These are phyloP conservation scores for Colletotrichum sp. DNA, from an alignment of 2,329 filamentous ascomycete genomes.

Conservation along the genomic window DNA sequence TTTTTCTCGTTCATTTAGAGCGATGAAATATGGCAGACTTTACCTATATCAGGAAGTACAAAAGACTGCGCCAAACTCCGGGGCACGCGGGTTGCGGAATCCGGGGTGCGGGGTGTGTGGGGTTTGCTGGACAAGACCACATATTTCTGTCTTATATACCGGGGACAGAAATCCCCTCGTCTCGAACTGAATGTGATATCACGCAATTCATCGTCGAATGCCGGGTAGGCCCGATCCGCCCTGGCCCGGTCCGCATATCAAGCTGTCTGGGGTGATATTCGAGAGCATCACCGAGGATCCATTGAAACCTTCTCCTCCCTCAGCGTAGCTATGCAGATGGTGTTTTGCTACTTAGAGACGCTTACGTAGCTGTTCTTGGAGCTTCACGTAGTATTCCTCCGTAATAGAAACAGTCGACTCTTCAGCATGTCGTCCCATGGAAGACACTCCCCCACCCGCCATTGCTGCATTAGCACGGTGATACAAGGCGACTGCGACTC, in stretches of 20 bases:
- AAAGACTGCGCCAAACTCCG: background rate
- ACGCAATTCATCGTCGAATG: background rate
- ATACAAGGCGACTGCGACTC: background rate
- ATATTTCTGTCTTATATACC: background rate
- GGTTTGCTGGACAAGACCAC: background rate
- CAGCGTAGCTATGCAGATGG: background rate
- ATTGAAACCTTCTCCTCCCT: background rate
- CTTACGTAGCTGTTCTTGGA: background rate
- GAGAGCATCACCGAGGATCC: background rate
- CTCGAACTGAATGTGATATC: background rate
- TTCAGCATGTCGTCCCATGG: background rate
- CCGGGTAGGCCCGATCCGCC: background rate
- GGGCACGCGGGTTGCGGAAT: background rate
- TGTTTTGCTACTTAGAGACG: background rate
- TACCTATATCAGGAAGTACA: fast-evolving
- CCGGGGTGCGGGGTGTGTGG: background rate
- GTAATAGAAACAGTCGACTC: background rate
- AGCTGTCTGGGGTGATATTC: background rate
- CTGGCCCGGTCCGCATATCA: background rate
- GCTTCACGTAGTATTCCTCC: background rate
- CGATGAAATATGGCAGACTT: fast-evolving
- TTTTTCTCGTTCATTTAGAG: background rate
- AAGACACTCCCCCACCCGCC: background rate
- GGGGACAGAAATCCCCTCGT: background rate
- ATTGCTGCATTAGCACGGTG: background rate